Evolutionary conservation across 495 filamentous ascomycete genomes (phyloP).

Genomic region (Aspergillus leporis): DNA sequence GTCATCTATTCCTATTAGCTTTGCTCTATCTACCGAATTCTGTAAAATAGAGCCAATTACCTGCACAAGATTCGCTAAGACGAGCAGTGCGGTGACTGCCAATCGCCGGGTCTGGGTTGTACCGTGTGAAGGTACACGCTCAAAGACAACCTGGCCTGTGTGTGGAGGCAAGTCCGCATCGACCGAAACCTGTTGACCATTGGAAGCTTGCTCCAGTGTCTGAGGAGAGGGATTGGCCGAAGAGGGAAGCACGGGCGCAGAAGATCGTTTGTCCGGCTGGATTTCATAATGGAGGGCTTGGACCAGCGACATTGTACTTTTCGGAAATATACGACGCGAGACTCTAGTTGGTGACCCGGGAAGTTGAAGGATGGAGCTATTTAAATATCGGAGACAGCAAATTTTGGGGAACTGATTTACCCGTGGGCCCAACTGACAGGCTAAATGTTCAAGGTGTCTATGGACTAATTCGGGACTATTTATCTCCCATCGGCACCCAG

Average conservation of each 20-base stretch:
- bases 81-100: slow-evolving; percentile 22
- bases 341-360: neutral
- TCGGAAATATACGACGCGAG: neutral
- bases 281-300: neutral
- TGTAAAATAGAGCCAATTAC: slow-evolving; percentile 10
- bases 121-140: slow-evolving; percentile 16
- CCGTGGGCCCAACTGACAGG: too few relatives aligned
- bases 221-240: neutral
- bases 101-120: slow-evolving; percentile 23
- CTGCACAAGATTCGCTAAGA: slow-evolving; percentile 34
- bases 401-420: too few relatives aligned
- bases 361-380: neutral
- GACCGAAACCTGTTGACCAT: neutral
- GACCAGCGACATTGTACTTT: neutral
- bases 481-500: too few relatives aligned
- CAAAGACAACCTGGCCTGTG: slow-evolving; percentile 24
- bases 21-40: neutral
- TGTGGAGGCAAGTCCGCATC: slow-evolving; percentile 1
- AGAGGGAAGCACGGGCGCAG: neutral
- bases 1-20: slow-evolving; percentile 25
- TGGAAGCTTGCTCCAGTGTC: neutral
- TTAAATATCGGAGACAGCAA: neutral
- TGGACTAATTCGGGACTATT: too few relatives aligned
- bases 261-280: neutral
- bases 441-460: too few relatives aligned